Percentiles rank a stretch among this genome's conserved stretches.
phyloP scores from a whole-genome alignment of 2,329 filamentous ascomycete species.

The Incumbomyces delicatus region DNA sequence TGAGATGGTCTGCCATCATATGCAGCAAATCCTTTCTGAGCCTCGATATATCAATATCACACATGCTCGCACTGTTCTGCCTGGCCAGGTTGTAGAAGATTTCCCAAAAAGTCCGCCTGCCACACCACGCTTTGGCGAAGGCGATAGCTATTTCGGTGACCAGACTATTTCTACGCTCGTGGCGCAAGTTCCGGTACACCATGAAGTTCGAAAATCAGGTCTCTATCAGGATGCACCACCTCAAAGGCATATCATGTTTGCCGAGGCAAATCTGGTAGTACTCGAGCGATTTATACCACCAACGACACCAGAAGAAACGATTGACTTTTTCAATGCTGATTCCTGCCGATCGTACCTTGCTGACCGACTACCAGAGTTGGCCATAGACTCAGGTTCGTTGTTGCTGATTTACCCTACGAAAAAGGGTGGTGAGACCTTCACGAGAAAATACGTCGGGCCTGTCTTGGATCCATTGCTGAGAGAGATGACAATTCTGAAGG shows the following conservation, averaged over 20 bases:
- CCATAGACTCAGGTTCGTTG: slow-evolving; percentile 46
- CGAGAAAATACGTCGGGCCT: slow-evolving; percentile 49
- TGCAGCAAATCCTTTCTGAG: slow-evolving; percentile 1
- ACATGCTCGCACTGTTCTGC: slow-evolving; percentile 49
- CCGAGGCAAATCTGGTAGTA: slow-evolving; percentile 49
- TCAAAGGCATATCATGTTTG: slow-evolving; percentile 45
- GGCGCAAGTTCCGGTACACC: slow-evolving; percentile 49
- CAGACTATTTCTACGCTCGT: slow-evolving; percentile 52
- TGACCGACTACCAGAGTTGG: slow-evolving; percentile 52
- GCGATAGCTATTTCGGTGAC: slow-evolving; percentile 49
- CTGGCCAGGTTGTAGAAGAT: slow-evolving; percentile 44
- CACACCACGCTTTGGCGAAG: slow-evolving; percentile 41
- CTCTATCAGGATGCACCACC: neutral
- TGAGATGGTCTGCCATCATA: slow-evolving; percentile 4
- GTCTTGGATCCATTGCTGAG: slow-evolving; percentile 53
- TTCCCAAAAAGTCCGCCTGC: slow-evolving; percentile 54
- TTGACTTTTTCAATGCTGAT: slow-evolving; percentile 44
- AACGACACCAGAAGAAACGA: slow-evolving; percentile 47
- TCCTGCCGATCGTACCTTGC: slow-evolving; percentile 48
- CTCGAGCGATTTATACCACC: slow-evolving; percentile 59
- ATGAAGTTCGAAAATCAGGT: slow-evolving; percentile 40
- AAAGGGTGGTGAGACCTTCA: slow-evolving; percentile 48
- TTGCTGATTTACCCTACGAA: slow-evolving; percentile 55
- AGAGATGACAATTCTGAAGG: slow-evolving; percentile 48
- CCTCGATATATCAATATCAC: slow-evolving; percentile 54